phyloP scores from a whole-genome alignment of 148 eudicot genomes.

The Polygonum aviculare region DNA sequence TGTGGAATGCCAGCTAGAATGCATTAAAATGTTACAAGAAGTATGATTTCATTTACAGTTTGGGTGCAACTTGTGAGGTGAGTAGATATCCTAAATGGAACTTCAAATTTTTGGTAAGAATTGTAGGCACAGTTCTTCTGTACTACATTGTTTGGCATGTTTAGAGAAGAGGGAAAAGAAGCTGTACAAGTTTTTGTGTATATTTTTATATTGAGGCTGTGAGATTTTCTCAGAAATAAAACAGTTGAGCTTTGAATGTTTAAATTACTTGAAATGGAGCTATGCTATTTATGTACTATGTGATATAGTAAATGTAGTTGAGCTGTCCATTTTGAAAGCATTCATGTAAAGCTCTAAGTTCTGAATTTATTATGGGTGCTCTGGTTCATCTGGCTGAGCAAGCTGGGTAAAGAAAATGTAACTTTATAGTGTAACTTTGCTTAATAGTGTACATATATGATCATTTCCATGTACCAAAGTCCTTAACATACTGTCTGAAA shows the following conservation, averaged over 20 bases:
- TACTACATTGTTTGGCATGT: not conserved
- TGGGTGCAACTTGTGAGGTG: not conserved
- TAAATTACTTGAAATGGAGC: not conserved
- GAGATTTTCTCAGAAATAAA: not conserved
- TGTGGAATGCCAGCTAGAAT: slow-evolving; percentile 1
- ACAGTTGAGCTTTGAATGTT: not conserved
- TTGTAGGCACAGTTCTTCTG: not conserved
- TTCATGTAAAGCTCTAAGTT: not conserved
- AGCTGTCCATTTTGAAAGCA: not conserved
- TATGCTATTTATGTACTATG: not conserved
- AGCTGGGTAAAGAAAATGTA: not conserved
- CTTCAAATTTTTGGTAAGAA: not conserved
- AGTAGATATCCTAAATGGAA: not conserved
- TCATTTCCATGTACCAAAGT: too few relatives aligned
- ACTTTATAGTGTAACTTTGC: not conserved
- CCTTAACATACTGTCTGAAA: too few relatives aligned
- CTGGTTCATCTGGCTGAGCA: not conserved
- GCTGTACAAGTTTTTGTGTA: not conserved
- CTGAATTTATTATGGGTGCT: not conserved
- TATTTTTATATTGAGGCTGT: not conserved
- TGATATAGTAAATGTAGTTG: not conserved
- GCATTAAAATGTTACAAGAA: not conserved
- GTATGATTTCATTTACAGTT: not conserved
- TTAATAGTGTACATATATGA: not conserved
- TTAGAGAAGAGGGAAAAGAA: not conserved